Evolutionary conservation across 805 yeast genomes (phyloP), one percentile per base, ranked within the genome.

Genomic region (Hanseniaspora occidentalis): DNA sequence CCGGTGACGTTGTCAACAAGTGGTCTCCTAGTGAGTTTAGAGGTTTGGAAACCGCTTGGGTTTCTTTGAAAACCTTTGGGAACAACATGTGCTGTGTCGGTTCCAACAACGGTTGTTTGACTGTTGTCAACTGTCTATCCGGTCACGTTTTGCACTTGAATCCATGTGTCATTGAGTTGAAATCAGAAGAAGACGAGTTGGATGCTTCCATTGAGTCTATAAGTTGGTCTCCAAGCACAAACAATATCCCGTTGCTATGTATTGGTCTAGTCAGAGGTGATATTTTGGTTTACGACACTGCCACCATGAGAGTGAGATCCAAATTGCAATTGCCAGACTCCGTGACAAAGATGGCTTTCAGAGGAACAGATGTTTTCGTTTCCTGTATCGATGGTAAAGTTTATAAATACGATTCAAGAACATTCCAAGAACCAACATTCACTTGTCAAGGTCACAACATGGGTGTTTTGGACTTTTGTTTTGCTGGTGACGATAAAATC

Each of bases 241-340:
- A 37, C 10, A 38, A 35, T n/a, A 61, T 73, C 35, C 70, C 79
- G 22, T 58, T 85, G 36, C 61, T 92, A 56, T 97, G 96, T 2
- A 72, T 81, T 8, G 98, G 98, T 6, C 67, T 84, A 47, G 97
- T 92, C 18, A 77, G 83, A 23, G 98, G 98, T 34, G 82, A 78
- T 45, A 69, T 92, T n/a, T 64, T 79, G 42, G 65, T 92, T 40
- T 85, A 79, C 53, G 96, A 89, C 56, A 70, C 88, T 4, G 73
- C 73, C 42, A 78, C 86, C 31, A 89, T 97, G 96, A 75, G 82
- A 56, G 70, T 84, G 39, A 77, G 99, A 61, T 76, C 74, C 48
- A 66, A 76, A 26, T 64, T 86, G 45, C 70, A 70, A 47, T 63
- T 80, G 35, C 77, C 72, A n/a, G 96, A 86, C 50, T 80, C 96